Evolutionary conservation across 805 yeast genomes (phyloP), one percentile per base, ranked within the genome.

Genomic region (Komagataella pastoris): DNA sequence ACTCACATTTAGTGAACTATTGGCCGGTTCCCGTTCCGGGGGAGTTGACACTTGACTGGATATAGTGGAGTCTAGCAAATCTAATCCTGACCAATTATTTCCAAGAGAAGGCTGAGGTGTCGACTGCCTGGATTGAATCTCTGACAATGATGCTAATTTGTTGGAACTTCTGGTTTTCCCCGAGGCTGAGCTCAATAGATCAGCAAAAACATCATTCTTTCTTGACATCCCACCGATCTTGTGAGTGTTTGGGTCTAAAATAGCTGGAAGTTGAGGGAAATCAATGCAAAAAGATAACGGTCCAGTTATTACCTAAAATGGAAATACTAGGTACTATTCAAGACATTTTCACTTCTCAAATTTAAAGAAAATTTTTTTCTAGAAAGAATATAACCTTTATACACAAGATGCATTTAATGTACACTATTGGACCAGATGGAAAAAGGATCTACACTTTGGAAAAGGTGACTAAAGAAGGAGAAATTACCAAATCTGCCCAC

Each of bases 401-500:
- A 17, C 10, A 24, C 24, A 58, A 44, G 56, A 93, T 93, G 99
- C 99, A 93, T 85, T 85, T 93, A 71, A 93, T 93, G 99, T 93
- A 86, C 89, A 90, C 97, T 55, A 70, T 85, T 65, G 96, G 90
- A 64, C 80, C 81, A 56, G 96, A 90, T 61, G 99, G 99, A 61
- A 91, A 91, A 79, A 85, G 99, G 71, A 70, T 86, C 63, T 93
- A 93, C 79, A 93, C 99, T 52, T 76, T 93, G 59, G 75, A 87
- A 69, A 93, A 93, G 75, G 58, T 66, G 61, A 83, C 95, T 52
- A 89, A 76, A 55, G 71, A 75, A 6, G 98, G 99, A 56, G 96
- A 89, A 69, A 89, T 91, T 75, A 95, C 99, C 66, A 88, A 89
- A 75, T 86, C 96, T 59, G 99, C 99, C 46, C 99, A 93, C 71